Conservation (phyloP, 2,329 filamentous ascomycete species). For the Monosporascus sp. region DNA sequence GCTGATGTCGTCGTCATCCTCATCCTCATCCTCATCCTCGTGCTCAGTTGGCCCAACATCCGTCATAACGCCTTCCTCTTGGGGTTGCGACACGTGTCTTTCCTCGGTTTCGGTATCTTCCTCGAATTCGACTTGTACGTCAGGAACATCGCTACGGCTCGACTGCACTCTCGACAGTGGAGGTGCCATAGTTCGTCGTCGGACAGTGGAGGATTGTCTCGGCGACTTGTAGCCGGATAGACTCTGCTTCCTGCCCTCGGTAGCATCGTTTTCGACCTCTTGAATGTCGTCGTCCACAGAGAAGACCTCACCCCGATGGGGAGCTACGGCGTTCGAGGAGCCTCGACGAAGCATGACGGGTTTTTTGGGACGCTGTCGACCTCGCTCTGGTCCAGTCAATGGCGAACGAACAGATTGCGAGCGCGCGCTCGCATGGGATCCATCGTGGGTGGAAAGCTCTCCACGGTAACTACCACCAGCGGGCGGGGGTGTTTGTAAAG, state of each 20-base stretch:
- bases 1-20: slow-evolving; percentile 69
- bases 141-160: slow-evolving; percentile 23
- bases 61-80: slow-evolving; percentile 29
- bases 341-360: slow-evolving; percentile 67
- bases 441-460: slow-evolving; percentile 34
- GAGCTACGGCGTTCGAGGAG: slow-evolving; percentile 65
- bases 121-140: slow-evolving; percentile 25
- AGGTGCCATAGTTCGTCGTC: slow-evolving; percentile 29
- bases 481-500: slow-evolving; percentile 27
- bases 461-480: slow-evolving; percentile 21
- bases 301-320: slow-evolving; percentile 78
- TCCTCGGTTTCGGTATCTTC: slow-evolving; percentile 26
- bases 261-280: slow-evolving; percentile 69
- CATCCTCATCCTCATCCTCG: slow-evolving; percentile 43
- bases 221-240: slow-evolving; percentile 25
- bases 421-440: slow-evolving; percentile 30
- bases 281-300: slow-evolving; percentile 83
- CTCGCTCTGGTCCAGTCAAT: slow-evolving; percentile 40
- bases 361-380: slow-evolving; percentile 57
- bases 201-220: slow-evolving; percentile 32
- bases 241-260: slow-evolving; percentile 37
- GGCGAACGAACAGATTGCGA: slow-evolving; percentile 38
- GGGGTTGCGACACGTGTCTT: slow-evolving; percentile 21
- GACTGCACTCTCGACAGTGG: slow-evolving; percentile 38
- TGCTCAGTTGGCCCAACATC: slow-evolving; percentile 10